Base-by-base conservation (phyloP, 352 stramenopile genomes). In the Phytopythium boreale region DNA sequence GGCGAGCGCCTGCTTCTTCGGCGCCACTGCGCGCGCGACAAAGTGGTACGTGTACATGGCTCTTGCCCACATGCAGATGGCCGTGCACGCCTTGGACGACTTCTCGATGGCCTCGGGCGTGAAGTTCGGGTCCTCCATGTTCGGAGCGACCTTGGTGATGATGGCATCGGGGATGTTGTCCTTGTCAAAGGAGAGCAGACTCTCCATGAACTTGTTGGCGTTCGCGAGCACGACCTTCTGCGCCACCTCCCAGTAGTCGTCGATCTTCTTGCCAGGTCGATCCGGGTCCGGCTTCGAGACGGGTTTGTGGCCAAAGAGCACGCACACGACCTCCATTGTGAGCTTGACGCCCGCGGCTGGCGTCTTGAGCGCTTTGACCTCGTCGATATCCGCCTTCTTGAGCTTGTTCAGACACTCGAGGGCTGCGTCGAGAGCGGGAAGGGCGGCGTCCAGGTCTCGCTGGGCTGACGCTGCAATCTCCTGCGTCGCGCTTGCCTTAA, bases 31-130 rank as follows among this genome's bases (percentile, higher is more conserved):
- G 52, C 96, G 90, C 6, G 92, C 89, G 2, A 98, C 86, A 34
- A 91, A 93, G 70, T 97, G 79, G 70, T 97, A 98, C 50, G 88
- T 97, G 75, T 97, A 88, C 92, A 97, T 98, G 11, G 92, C 92
- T 14, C 91, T 84, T 11, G 96, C 89, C 92, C 92, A 98, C 89
- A 96, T 96, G 63, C 92, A 98, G 41, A 98, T 95, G 19, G 89
- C 92, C 10, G 86, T 96, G 67, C 89, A 97, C 10, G 92, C 92
- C 62, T 96, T 96, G 1, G 89, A 97, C 4, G 92, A 95, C 56
- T 96, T 97, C 29, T 97, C 88, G 60, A 98, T 97, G n/a, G 82
- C 78, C 31, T 96, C 88, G 0, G 92, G 90, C 6, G 87, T 96
- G 61, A 97, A 97, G 59, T 96, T 95, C 1, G 87, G 87, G 61